Conservation (phyloP, 1,284 basidiomycete species). For the Puccinia triticina region DNA sequence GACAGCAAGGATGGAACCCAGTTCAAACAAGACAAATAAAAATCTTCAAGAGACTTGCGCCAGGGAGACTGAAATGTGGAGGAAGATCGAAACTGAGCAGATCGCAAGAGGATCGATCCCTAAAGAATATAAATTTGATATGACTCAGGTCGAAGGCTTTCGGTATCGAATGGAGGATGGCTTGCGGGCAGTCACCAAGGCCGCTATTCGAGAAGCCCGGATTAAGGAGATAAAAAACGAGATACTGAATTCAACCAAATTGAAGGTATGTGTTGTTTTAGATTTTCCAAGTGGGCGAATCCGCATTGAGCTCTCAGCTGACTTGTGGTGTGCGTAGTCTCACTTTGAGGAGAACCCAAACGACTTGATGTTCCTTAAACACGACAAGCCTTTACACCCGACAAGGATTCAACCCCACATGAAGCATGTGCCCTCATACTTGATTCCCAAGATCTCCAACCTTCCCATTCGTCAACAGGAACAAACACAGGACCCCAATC, state of each 20-base stretch:
- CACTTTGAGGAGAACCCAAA: conserved; percentile 98
- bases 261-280: conserved; percentile 71
- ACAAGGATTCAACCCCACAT: conserved; percentile 85
- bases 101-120: conserved; percentile 75
- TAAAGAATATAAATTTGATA: conserved; percentile 89
- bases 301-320: background rate
- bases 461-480: conserved; percentile 54
- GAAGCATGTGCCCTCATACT: conserved; percentile 92
- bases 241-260: conserved; percentile 89
- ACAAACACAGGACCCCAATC: conserved; percentile 12
- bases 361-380: conserved; percentile 87
- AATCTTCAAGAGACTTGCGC: conserved; percentile 65
- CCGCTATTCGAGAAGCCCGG: conserved; percentile 83
- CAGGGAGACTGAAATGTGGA: conserved; percentile 77
- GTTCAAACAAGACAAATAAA: conserved; percentile 55
- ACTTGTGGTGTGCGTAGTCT: conserved; percentile 65
- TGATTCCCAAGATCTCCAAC: conserved; percentile 79
- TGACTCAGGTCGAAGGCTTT: conserved; percentile 96
- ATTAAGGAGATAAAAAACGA: conserved; percentile 93
- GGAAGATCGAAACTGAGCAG: conserved; percentile 72
- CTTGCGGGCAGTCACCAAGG: conserved; percentile 80
- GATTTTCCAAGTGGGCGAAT: background rate
- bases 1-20: conserved; percentile 74
- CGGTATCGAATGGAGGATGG: conserved; percentile 98
- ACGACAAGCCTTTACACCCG: conserved; percentile 90